Evolutionary conservation across 495 filamentous ascomycete species (phyloP).

Genomic region (Penicillium pancosmium): DNA sequence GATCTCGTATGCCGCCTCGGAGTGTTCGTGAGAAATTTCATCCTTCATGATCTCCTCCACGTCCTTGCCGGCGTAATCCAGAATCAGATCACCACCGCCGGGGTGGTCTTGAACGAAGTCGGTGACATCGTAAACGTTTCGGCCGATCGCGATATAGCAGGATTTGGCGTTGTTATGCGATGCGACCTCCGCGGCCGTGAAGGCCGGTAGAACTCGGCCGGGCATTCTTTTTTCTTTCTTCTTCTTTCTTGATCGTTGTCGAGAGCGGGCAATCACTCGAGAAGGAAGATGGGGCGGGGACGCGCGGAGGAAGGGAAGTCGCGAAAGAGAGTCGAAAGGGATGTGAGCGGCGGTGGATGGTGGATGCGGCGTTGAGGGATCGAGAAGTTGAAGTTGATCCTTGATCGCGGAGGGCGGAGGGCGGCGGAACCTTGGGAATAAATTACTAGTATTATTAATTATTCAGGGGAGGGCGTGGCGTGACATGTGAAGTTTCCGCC

Average conservation of each 20-base stretch:
- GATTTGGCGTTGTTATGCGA: slow-evolving; percentile 78
- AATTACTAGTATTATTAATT: slow-evolving; percentile 9
- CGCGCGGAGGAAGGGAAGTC: background rate
- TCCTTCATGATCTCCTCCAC: slow-evolving; percentile 82
- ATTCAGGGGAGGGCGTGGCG: slow-evolving; percentile 30
- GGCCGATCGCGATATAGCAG: slow-evolving; percentile 90
- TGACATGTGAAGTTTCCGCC: slow-evolving; percentile 21
- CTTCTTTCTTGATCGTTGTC: background rate
- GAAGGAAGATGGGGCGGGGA: too few species aligned
- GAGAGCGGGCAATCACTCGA: background rate
- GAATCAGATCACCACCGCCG: slow-evolving; percentile 83
- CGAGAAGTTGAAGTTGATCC: background rate
- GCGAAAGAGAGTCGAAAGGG: background rate
- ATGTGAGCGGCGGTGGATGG: background rate
- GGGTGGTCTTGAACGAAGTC: slow-evolving; percentile 87
- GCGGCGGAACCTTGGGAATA: slow-evolving; percentile 1
- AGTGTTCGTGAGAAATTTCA: slow-evolving; percentile 78
- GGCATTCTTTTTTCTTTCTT: slow-evolving; percentile 36
- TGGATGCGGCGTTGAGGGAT: background rate
- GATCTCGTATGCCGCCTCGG: slow-evolving; percentile 90
- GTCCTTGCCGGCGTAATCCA: slow-evolving; percentile 91
- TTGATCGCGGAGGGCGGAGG: slow-evolving; percentile 16
- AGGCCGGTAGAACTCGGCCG: slow-evolving; percentile 71
- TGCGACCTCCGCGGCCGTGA: slow-evolving; percentile 76
- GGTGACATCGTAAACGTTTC: slow-evolving; percentile 93